Conservation (phyloP, 2,329 filamentous ascomycete species). For the Didymella pomorum region DNA sequence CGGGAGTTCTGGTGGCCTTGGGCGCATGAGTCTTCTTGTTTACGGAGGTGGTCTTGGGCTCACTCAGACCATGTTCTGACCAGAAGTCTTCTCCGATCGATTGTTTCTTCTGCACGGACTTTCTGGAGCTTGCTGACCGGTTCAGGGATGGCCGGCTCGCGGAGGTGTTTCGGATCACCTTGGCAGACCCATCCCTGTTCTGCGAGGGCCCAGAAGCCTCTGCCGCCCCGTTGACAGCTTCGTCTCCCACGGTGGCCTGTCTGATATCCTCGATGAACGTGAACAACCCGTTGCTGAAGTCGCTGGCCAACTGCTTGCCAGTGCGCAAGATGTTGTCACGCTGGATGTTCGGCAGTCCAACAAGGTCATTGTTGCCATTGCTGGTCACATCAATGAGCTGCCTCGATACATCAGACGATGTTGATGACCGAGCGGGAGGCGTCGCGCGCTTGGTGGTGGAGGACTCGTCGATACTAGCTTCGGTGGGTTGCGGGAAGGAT, state of each 20-base stretch:
- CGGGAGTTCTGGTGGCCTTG: slow-evolving; percentile 49
- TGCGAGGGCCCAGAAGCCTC: slow-evolving; percentile 48
- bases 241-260: slow-evolving; percentile 95
- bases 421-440: slow-evolving; percentile 34
- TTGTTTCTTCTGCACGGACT: slow-evolving; percentile 36
- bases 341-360: slow-evolving; percentile 44
- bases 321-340: slow-evolving; percentile 50
- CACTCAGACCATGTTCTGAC: slow-evolving; percentile 53
- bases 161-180: slow-evolving; percentile 38
- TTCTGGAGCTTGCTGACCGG: slow-evolving; percentile 46
- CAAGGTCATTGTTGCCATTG: slow-evolving; percentile 44
- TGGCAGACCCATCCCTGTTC: slow-evolving; percentile 36
- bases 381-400: slow-evolving; percentile 36
- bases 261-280: slow-evolving; percentile 95
- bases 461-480: slow-evolving; percentile 43
- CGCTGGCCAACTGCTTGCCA: slow-evolving; percentile 82
- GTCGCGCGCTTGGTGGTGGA: slow-evolving; percentile 25
- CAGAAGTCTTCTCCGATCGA: slow-evolving; percentile 55
- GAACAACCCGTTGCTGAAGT: slow-evolving; percentile 88
- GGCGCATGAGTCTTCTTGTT: slow-evolving; percentile 52
- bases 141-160: slow-evolving; percentile 42
- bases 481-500: slow-evolving; percentile 50
- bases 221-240: slow-evolving; percentile 65
- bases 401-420: slow-evolving; percentile 44
- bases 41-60: slow-evolving; percentile 46